Evolutionary conservation across 306 rosid species (phyloP).

Genomic region (Begonia masoniana): DNA sequence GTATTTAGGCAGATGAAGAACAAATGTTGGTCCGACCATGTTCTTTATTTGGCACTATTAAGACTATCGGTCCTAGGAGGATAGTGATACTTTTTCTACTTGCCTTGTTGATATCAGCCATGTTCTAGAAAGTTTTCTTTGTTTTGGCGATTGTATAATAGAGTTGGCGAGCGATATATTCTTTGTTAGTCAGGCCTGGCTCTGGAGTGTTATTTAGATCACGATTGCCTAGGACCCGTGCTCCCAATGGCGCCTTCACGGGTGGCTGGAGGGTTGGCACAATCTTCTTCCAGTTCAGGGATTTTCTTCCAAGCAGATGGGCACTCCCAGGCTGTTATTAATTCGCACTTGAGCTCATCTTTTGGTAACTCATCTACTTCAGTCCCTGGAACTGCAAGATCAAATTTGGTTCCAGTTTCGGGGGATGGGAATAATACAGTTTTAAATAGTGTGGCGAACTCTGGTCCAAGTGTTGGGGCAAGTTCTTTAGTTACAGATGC

Average conservation of each 20-base stretch:
- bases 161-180: constrained; percentile 11
- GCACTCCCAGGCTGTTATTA: constrained; percentile 57
- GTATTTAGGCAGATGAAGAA: constrained; percentile 21
- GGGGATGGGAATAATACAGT: constrained; percentile 71
- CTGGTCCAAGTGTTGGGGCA: constrained; percentile 91
- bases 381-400: constrained; percentile 61
- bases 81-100: background rate
- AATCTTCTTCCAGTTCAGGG: constrained; percentile 86
- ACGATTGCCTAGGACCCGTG: constrained; percentile 53
- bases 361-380: constrained; percentile 69
- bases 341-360: constrained; percentile 83
- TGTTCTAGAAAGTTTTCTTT: constrained; percentile 6
- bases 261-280: constrained; percentile 91
- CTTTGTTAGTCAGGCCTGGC: constrained; percentile 44
- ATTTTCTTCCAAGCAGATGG: constrained; percentile 96
- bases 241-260: constrained; percentile 83
- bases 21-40: constrained; percentile 1
- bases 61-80: constrained; percentile 5
- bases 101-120: constrained; percentile 1
- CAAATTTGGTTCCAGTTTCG: constrained; percentile 64
- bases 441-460: constrained; percentile 67
- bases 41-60: too few species aligned
- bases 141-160: constrained; percentile 3
- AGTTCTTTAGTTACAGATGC: constrained; percentile 98
- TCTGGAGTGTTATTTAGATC: constrained; percentile 62